A percentile compares a stretch with the other conserved stretches of the same genome.
phyloP scores from a whole-genome alignment of 2,329 filamentous ascomycete genomes.

The Penicillium sp. region DNA sequence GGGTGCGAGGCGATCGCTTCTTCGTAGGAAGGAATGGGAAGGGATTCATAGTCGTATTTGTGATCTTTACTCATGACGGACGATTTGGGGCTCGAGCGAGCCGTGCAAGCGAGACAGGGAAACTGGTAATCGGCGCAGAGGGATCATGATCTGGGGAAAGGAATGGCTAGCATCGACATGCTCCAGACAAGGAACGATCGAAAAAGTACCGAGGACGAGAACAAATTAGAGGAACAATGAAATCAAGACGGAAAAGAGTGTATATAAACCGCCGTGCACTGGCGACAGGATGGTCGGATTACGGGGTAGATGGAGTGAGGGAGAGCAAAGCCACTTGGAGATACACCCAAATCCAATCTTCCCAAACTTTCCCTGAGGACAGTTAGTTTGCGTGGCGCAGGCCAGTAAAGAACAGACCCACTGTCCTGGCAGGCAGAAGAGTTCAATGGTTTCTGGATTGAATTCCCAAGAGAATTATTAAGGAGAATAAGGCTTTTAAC shows the following conservation, averaged over 20 bases:
- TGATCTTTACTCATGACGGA: slow-evolving; percentile 53
- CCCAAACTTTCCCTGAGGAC: not conserved
- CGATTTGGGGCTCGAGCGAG: slow-evolving; percentile 37
- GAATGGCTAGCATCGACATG: slow-evolving; percentile 39
- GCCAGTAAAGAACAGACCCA: slow-evolving; percentile 20
- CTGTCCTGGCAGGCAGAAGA: slow-evolving; percentile 24
- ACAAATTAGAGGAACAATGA: slow-evolving; percentile 9
- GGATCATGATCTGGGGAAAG: slow-evolving; percentile 47
- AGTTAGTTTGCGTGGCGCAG: slow-evolving; percentile 21
- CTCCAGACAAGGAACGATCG: slow-evolving; percentile 23
- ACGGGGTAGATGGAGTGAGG: slow-evolving; percentile 16
- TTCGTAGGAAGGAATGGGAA: slow-evolving; percentile 82
- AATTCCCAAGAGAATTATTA: slow-evolving; percentile 4
- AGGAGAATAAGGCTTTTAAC: slow-evolving; percentile 2
- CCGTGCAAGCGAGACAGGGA: slow-evolving; percentile 35
- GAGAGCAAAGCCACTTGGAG: slow-evolving; percentile 15
- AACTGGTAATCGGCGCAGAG: slow-evolving; percentile 35
- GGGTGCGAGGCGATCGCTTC: slow-evolving; percentile 71
- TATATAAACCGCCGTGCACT: slow-evolving; percentile 4
- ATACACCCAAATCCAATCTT: not conserved
- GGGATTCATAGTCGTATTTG: slow-evolving; percentile 63
- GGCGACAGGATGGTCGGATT: slow-evolving; percentile 3
- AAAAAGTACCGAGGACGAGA: slow-evolving; percentile 12
- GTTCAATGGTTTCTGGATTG: slow-evolving; percentile 5
- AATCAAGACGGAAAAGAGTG: slow-evolving; percentile 10